Base-by-base conservation (phyloP, 1,284 basidiomycete genomes). In the Trichosporon sp. region DNA sequence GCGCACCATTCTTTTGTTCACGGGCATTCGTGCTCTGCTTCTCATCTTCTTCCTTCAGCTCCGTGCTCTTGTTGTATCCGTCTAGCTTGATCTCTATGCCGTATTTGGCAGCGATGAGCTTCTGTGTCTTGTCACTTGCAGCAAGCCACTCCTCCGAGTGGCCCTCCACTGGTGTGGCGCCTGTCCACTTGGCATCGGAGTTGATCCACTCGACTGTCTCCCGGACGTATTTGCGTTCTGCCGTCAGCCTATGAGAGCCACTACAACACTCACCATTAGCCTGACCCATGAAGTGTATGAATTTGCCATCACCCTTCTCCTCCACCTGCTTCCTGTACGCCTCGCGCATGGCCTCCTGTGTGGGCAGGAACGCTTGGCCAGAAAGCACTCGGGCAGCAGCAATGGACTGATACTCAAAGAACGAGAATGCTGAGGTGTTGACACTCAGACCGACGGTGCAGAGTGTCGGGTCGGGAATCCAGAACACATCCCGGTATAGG, bases 401-500 rank as follows among this genome's bases (percentile, higher is more conserved):
- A 31, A 74, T 63, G 3, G 70, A 65, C 60, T 76, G 75, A 49
- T 70, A 74, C 60, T 76, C 75, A 64, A 76, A 74, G 63, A 74
- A 75, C 4, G 68, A 66, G 63, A 74, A 74, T 2, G 75, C 70
- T 0, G 69, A 65, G 11, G 73, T 76, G 61, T 73, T 73, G 60
- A 76, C 68, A 36, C 66, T 68, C 10, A 74, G 27, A 8, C 72
- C 71, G 62, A 76, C 56, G 63, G 84, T 84, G 0, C 78, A 77
- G 5, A 85, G 73, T 8, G 83, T 83, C 3, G 84, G 83, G 62
- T 85, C 83, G n/a, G 82, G 81, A 57, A 85, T 83, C 69, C 82
- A 84, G 69, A 84, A 81, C 0, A 81, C 69, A 64, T 84, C 83
- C 14, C 82, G 74, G 67, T 83, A 81, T 2, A 84, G 74, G 8